Percentiles rank a stretch among this genome's conserved stretches.
Evolutionary conservation across 176 grass and related monocot species (phyloP).

Genomic region (Carex myosuroides): DNA sequence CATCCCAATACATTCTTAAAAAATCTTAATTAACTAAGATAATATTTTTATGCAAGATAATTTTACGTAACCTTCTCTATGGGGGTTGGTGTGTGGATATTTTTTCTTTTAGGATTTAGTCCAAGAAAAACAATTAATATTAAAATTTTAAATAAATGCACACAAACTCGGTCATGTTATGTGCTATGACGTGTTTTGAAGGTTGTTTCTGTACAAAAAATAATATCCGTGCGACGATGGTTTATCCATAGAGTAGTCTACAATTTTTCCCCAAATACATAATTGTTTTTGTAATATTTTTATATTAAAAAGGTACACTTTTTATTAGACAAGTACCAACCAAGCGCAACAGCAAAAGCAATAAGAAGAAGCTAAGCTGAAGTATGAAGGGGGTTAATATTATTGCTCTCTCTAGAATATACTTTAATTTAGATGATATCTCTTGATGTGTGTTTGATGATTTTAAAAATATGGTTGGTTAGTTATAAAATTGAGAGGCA

Average conservation of each 20-base stretch:
- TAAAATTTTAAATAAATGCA: background rate
- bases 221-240: background rate
- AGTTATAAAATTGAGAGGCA: background rate
- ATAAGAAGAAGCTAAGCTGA: background rate
- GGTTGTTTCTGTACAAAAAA: background rate
- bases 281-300: background rate
- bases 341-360: background rate
- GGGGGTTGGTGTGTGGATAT: background rate
- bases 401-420: conserved; percentile 7
- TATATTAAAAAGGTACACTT: background rate
- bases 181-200: background rate
- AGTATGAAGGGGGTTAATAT: background rate
- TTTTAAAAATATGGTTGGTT: conserved; percentile 6
- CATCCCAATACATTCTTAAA: too few species aligned
- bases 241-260: background rate
- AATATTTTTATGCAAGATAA: too few species aligned
- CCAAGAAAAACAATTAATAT: background rate
- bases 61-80: too few species aligned
- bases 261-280: background rate
- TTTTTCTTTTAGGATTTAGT: background rate
- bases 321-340: background rate
- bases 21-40: too few species aligned
- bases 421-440: background rate
- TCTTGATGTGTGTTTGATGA: conserved; percentile 5
- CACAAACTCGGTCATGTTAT: background rate